phyloP scores from a whole-genome alignment of 1,139 yeast genomes.

The Kodamaea alishanica region DNA sequence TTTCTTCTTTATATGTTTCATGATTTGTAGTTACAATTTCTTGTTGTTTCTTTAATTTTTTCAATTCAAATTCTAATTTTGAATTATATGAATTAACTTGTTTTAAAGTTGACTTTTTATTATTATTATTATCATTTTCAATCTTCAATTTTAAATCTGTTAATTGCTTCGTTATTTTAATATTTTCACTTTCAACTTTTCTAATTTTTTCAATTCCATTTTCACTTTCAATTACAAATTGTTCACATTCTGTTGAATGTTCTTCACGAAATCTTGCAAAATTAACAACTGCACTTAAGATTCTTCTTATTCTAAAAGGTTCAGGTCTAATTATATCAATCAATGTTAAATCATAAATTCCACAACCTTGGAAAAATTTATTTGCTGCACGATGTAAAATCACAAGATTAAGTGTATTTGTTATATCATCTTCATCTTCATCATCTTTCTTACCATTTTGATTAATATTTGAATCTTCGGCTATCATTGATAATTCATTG shows the following conservation, averaged over 20 bases:
- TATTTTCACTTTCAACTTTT: constrained; percentile 32
- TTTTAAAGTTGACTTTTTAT: constrained; percentile 32
- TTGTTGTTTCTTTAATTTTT: constrained; percentile 60
- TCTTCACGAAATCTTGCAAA: constrained; percentile 83
- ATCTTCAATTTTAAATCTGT: constrained; percentile 33
- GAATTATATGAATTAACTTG: constrained; percentile 55
- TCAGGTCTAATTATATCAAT: constrained; percentile 70
- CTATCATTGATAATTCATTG: constrained; percentile 2
- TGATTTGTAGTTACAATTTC: constrained; percentile 66
- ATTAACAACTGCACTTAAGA: constrained; percentile 80
- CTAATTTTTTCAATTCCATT: constrained; percentile 39
- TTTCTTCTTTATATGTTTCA: constrained; percentile 60
- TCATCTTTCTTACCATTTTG: constrained; percentile 15
- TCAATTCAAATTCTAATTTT: constrained; percentile 59
- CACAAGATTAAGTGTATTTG: constrained; percentile 26
- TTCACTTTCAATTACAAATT: constrained; percentile 55
- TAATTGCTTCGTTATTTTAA: constrained; percentile 40
- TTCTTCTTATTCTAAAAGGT: constrained; percentile 54
- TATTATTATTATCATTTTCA: constrained; percentile 19
- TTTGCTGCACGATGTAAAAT: constrained; percentile 58
- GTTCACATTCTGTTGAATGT: constrained; percentile 64
- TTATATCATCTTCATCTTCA: constrained; percentile 34
- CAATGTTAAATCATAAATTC: constrained; percentile 71
- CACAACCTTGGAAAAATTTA: constrained; percentile 66
- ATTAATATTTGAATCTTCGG: neutral